Percentiles rank a stretch among this genome's conserved stretches.
Conservation (phyloP, 2,329 filamentous ascomycete species). For the Fusarium miscanthi region DNA sequence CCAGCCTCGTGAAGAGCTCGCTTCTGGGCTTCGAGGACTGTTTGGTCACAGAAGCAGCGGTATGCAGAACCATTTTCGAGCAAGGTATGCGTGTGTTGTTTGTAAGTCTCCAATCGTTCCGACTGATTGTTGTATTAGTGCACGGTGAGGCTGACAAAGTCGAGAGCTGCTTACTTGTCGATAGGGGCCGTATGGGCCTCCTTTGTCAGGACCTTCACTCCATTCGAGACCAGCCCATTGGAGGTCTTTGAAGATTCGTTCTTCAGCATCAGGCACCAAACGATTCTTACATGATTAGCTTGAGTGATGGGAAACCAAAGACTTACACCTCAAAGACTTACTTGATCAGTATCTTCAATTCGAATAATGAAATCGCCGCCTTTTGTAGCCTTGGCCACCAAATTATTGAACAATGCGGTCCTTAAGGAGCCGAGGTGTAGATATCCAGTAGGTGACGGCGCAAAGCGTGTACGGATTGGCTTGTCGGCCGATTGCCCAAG, state of each 20-base stretch:
- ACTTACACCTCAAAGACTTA: constrained; percentile 51
- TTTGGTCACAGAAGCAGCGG: constrained; percentile 87
- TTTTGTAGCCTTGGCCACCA: constrained; percentile 83
- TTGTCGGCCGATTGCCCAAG: constrained; percentile 65
- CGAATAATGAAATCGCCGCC: constrained; percentile 90
- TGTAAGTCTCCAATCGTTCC: constrained; percentile 79
- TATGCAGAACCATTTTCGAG: constrained; percentile 81
- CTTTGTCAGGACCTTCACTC: constrained; percentile 92
- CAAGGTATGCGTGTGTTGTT: constrained; percentile 74
- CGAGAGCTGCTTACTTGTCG: constrained; percentile 70
- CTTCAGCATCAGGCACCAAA: constrained; percentile 82
- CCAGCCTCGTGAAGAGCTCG: constrained; percentile 67
- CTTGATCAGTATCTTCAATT: constrained; percentile 95
- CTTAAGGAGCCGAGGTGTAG: constrained; percentile 91
- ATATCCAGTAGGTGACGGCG: constrained; percentile 94
- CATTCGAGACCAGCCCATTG: constrained; percentile 90
- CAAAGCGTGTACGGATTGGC: constrained; percentile 75
- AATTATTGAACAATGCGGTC: constrained; percentile 94
- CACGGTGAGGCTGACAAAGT: background rate
- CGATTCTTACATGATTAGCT: constrained; percentile 69
- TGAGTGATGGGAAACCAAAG: background rate
- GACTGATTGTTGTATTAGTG: constrained; percentile 65
- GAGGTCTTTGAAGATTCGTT: constrained; percentile 80
- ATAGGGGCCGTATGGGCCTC: constrained; percentile 87
- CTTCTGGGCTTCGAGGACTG: constrained; percentile 75